These are phyloP conservation scores for Aspergillus carlsbadensis DNA, from an alignment of 495 filamentous ascomycete genomes.

Conservation along the genomic window DNA sequence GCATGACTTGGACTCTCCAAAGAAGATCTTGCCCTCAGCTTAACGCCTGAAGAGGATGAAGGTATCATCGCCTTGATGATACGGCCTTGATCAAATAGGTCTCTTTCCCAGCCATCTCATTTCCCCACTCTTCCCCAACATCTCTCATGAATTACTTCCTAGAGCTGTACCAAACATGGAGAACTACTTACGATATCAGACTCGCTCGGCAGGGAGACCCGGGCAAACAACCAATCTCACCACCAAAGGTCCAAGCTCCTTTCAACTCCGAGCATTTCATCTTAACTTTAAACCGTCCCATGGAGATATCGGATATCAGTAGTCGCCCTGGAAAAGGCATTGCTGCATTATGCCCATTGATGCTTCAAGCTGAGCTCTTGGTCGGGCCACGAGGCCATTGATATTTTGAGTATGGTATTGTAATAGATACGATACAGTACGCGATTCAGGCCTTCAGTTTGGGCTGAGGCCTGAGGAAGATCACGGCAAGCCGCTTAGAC, in stretches of 20 bases:
- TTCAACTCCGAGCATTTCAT: neutral
- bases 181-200: too few relatives aligned
- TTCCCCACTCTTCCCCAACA: neutral
- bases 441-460: neutral
- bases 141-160: neutral
- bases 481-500: conserved; percentile 22
- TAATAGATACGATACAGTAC: conserved; percentile 15
- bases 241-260: too few relatives aligned
- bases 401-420: conserved; percentile 9
- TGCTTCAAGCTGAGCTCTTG: too few relatives aligned
- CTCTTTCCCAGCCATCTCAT: conserved; percentile 15
- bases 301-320: too few relatives aligned
- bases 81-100: neutral
- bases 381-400: conserved; percentile 9
- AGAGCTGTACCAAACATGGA: too few relatives aligned
- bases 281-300: too few relatives aligned
- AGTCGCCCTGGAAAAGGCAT: too few relatives aligned
- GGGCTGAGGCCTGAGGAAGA: conserved; percentile 7
- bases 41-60: neutral
- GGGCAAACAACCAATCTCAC: too few relatives aligned
- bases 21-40: neutral
- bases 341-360: too few relatives aligned
- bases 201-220: neutral
- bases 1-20: neutral
- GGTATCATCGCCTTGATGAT: neutral